Evolutionary conservation across 768 basidiomycete genomes (phyloP), one percentile per base, ranked within the genome.

Genomic region (Lentinula sp.): DNA sequence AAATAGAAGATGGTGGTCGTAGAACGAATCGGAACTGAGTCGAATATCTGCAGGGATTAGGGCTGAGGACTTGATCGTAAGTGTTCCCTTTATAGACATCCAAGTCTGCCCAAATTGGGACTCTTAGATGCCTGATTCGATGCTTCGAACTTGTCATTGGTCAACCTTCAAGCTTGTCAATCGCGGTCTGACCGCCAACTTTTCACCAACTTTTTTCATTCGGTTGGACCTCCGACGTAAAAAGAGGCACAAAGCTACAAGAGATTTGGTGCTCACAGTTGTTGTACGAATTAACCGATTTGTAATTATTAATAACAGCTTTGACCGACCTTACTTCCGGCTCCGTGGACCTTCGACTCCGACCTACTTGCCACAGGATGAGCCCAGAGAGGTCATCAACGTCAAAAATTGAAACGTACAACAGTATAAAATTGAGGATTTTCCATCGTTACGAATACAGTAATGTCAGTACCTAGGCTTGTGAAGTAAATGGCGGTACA

Each of bases 401-500:
- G 53, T 54, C 53, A 54, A 54, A 35, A 54, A 42, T 42, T 20
- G 15, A 56, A 56, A 42, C 39, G 37, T 37, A 43, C 39, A 16
- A 43, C 20, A 42, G 28, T 20, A 13, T 12, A 37, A 33, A 20
- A 28, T 28, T 28, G 28, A 28, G 28, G 28, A 28, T 28, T 28
- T 37, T 20, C 32, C 20, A 18, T 52, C 37, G 37, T 18, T 16
- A 54, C 53, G 41, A 20, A 0, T 48, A 48, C 46, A 48, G 46
- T 48, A 48, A 20, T 12, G 12, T 20, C 32, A 35, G 35, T 28
- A 48, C 20, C 58, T 60, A 60, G 45, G 59, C 59, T 37, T 16
- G 33, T 15, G 50, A 41, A 16, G 15, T 42, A 10, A 12, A 20
- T 7, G 79, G 36, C n/a, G 32, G 13, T 43, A 13, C 48, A 41